A percentile compares a stretch with the other conserved stretches of the same genome.
Evolutionary conservation across 2,329 filamentous ascomycete species (phyloP).

Genomic region (Acarospora socialis): DNA sequence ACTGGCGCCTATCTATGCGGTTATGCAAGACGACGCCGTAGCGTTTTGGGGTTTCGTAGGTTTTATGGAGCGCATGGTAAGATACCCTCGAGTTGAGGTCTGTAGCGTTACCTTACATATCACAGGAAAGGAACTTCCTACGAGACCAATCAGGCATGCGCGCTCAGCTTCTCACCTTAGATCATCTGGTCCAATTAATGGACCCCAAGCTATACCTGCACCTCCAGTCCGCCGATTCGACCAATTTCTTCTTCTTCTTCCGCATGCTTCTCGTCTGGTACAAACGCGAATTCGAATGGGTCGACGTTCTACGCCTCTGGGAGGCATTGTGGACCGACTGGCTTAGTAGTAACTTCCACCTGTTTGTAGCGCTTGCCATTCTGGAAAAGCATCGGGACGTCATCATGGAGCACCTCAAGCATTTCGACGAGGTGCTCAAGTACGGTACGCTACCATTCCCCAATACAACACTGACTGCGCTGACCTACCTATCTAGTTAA

Average conservation of each 20-base stretch:
- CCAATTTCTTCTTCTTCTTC: constrained; percentile 99
- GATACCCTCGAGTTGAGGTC: constrained; percentile 5
- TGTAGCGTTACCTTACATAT: not conserved
- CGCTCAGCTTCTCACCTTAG: constrained; percentile 73
- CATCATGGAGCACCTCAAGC: constrained; percentile 84
- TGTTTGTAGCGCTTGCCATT: constrained; percentile 88
- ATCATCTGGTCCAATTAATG: constrained; percentile 92
- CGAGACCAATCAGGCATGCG: constrained; percentile 95
- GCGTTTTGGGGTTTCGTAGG: constrained; percentile 93
- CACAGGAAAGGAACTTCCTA: constrained; percentile 75
- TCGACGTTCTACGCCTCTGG: constrained; percentile 77
- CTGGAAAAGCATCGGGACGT: constrained; percentile 91
- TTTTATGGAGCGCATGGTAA: constrained; percentile 89
- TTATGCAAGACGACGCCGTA: constrained; percentile 91
- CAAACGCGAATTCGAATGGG: constrained; percentile 90
- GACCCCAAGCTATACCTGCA: constrained; percentile 89
- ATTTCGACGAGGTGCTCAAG: constrained; percentile 95
- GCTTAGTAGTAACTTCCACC: constrained; percentile 74
- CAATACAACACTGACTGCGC: not conserved
- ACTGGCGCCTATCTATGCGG: constrained; percentile 86
- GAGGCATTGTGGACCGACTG: constrained; percentile 92
- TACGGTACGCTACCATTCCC: constrained; percentile 50
- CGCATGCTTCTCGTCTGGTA: constrained; percentile 98
- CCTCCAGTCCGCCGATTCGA: constrained; percentile 77
- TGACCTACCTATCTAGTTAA: constrained; percentile 71